Evolutionary conservation across 2,329 filamentous ascomycete genomes (phyloP).

Genomic region (Colletotrichum phormii): DNA sequence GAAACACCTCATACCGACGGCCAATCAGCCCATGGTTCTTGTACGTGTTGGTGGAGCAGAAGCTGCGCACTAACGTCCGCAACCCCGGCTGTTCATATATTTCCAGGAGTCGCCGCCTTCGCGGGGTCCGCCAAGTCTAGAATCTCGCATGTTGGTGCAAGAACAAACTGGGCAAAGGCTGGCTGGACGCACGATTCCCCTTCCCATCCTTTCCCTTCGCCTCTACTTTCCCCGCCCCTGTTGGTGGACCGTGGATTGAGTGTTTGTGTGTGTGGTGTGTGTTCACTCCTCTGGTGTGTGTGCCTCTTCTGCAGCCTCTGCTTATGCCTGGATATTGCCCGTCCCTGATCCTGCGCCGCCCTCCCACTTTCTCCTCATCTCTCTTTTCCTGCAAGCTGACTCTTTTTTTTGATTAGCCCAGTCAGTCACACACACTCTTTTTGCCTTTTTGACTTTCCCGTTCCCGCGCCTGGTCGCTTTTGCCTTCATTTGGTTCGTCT

Average conservation of each 20-base stretch:
- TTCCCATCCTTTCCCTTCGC: not conserved
- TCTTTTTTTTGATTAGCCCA: constrained; percentile 8
- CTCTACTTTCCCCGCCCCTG: not conserved
- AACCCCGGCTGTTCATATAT: constrained; percentile 31
- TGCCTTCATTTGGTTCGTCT: constrained; percentile 34
- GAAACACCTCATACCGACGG: not conserved
- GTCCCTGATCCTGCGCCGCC: constrained; percentile 17
- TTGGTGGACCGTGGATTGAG: not conserved
- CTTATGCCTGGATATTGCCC: not conserved
- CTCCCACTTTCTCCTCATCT: constrained; percentile 27
- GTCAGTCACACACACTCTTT: constrained; percentile 20
- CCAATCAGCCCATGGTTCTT: constrained; percentile 14
- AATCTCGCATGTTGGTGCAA: constrained; percentile 26
- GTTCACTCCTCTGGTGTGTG: not conserved
- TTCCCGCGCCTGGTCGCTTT: constrained; percentile 26
- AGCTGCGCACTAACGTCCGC: constrained; percentile 7
- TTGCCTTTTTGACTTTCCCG: constrained; percentile 24
- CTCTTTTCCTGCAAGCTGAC: constrained; percentile 23
- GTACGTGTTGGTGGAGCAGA: constrained; percentile 23
- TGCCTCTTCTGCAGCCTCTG: not conserved
- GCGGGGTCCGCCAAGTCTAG: constrained; percentile 30
- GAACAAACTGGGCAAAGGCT: not conserved
- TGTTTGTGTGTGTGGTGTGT: not conserved
- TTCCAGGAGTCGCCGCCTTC: constrained; percentile 29
- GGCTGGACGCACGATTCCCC: not conserved